phyloP scores from a whole-genome alignment of 805 yeast species.

The Isabelozyma heimii region DNA sequence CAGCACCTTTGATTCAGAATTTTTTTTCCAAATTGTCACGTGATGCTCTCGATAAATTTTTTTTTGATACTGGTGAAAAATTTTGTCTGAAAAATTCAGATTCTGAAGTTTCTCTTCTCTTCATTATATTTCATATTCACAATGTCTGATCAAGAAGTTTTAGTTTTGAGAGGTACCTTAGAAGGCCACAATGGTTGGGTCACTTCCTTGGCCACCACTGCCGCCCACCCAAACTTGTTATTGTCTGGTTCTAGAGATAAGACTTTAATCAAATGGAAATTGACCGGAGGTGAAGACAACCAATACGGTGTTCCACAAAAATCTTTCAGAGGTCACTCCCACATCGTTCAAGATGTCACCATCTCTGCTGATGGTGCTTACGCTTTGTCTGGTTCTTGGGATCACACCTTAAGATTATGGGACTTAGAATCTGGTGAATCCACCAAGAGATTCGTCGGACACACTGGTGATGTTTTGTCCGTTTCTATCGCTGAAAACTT shows the following conservation, averaged over 20 bases:
- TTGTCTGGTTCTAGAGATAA: conserved; percentile 99
- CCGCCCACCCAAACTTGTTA: conserved; percentile 96
- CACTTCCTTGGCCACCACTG: conserved; percentile 96
- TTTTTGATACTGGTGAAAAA: conserved; percentile 11
- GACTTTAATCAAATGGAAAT: conserved; percentile 97
- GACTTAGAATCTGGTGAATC: conserved; percentile 91
- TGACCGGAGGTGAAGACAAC: conserved; percentile 86
- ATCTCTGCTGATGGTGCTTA: conserved; percentile 96
- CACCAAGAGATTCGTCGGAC: conserved; percentile 95
- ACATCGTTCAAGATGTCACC: conserved; percentile 97
- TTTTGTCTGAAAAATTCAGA: conserved; percentile 10
- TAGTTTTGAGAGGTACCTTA: conserved; percentile 99
- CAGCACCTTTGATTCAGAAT: conserved; percentile 11
- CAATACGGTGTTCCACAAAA: conserved; percentile 98
- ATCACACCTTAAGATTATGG: conserved; percentile 98
- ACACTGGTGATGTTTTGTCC: conserved; percentile 95
- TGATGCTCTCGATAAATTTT: neutral
- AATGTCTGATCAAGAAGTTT: conserved; percentile 90
- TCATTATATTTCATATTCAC: conserved; percentile 5
- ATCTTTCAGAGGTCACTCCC: conserved; percentile 97
- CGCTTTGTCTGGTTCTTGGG: conserved; percentile 99
- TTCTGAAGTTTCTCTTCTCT: neutral
- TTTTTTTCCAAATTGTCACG: conserved; percentile 5
- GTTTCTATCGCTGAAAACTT: conserved; percentile 95
- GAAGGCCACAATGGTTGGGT: conserved; percentile 91